Percentiles rank a stretch among this genome's conserved stretches.
Evolutionary conservation across 2,329 filamentous ascomycete species (phyloP).

Genomic region (Aspergillus cejpii): DNA sequence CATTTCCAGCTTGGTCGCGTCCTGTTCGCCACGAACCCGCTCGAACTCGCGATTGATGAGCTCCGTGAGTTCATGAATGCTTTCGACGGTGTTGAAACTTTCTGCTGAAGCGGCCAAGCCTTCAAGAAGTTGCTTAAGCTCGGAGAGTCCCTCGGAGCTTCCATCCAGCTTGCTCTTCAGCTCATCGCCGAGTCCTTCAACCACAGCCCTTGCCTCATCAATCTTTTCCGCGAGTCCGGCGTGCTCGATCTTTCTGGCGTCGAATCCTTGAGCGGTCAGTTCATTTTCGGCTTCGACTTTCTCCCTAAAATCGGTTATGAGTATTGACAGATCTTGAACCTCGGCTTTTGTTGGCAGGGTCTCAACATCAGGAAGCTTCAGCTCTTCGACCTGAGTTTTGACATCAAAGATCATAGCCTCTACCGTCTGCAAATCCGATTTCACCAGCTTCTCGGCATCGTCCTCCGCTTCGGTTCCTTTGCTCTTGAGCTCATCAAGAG

Average conservation of each 20-base stretch:
- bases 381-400: conserved; percentile 68
- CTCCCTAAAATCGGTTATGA: conserved; percentile 62
- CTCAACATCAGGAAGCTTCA: conserved; percentile 64
- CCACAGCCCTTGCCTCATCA: conserved; percentile 65
- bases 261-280: conserved; percentile 68
- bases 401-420: conserved; percentile 78
- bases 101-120: conserved; percentile 57
- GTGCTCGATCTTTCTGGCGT: conserved; percentile 77
- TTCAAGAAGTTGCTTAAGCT: conserved; percentile 56
- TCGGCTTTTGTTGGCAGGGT: conserved; percentile 70
- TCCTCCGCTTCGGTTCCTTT: conserved; percentile 43
- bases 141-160: conserved; percentile 59
- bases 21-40: conserved; percentile 70
- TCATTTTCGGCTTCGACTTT: conserved; percentile 62
- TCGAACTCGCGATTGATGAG: conserved; percentile 82
- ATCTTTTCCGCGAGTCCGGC: conserved; percentile 71
- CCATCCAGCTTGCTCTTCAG: conserved; percentile 71
- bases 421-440: conserved; percentile 74
- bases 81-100: conserved; percentile 47
- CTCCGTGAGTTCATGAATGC: conserved; percentile 64
- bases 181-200: conserved; percentile 71
- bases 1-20: conserved; percentile 71
- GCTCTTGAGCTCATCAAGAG: conserved; percentile 63
- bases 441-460: conserved; percentile 59
- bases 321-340: conserved; percentile 60